Percentiles rank a stretch among this genome's conserved stretches.
Conservation (phyloP, 257 asterid species). For the Galeopsis tetrahit region DNA sequence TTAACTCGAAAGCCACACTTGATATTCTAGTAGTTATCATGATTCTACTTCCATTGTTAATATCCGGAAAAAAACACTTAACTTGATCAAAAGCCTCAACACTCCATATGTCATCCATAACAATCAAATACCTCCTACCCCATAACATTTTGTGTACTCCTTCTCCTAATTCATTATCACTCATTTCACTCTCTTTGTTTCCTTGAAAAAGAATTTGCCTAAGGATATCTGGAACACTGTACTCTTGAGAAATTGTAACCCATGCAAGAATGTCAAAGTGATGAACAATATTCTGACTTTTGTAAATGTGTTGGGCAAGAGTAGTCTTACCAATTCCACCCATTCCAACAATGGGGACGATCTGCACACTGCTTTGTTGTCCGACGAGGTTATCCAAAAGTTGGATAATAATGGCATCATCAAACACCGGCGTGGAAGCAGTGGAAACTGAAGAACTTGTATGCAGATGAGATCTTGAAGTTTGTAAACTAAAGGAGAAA, state of each 20-base stretch:
- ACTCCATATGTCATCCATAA: constrained; percentile 13
- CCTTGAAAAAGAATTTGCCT: background rate
- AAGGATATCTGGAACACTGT: background rate
- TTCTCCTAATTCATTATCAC: constrained; percentile 1
- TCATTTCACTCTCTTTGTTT: background rate
- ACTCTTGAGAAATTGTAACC: constrained; percentile 7
- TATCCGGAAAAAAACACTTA: background rate
- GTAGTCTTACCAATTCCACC: constrained; percentile 25
- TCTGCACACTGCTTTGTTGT: background rate
- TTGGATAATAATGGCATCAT: background rate
- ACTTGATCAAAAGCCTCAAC: background rate
- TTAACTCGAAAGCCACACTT: background rate
- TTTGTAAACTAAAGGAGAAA: too few species aligned
- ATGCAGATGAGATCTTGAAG: too few species aligned
- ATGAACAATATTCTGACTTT: background rate
- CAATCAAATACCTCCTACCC: constrained; percentile 4
- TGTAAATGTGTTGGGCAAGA: background rate
- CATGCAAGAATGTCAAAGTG: constrained; percentile 11
- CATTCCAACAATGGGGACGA: background rate
- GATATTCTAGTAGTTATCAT: constrained; percentile 11
- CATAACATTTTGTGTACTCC: background rate
- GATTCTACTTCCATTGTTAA: constrained; percentile 8
- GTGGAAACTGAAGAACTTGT: background rate
- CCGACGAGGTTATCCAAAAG: constrained; percentile 13
- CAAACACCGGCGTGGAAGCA: background rate